Percentiles rank a stretch among this genome's conserved stretches.
phyloP scores from a whole-genome alignment of 2,329 filamentous ascomycete genomes.

The Ustulina deusta region DNA sequence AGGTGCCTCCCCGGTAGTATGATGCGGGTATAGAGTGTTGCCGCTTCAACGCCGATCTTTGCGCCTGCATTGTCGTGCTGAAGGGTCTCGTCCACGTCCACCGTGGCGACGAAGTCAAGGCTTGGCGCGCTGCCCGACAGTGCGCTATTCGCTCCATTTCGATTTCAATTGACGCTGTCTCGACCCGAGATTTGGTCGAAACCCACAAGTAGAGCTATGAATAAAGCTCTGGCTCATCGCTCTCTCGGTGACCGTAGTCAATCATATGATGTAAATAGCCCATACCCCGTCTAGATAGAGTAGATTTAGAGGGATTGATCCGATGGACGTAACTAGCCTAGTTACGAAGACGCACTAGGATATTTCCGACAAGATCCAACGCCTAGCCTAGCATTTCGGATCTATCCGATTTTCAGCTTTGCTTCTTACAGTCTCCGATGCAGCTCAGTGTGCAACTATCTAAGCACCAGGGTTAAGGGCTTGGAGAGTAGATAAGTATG shows the following conservation, averaged over 20 bases:
- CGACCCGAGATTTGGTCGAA: not conserved
- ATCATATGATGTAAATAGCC: not conserved
- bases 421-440: not conserved
- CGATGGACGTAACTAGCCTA: no score
- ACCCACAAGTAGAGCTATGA: not conserved
- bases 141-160: not conserved
- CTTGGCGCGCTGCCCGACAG: slow-evolving; percentile 4
- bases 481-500: no score
- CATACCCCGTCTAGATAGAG: no score
- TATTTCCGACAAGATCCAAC: not conserved
- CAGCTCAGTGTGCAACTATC: no score
- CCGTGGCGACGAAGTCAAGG: not conserved
- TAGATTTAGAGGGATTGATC: not conserved
- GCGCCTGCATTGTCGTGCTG: slow-evolving; percentile 7
- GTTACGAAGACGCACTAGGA: not conserved
- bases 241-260: not conserved
- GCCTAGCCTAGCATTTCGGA: not conserved
- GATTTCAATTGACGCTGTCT: not conserved
- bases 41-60: not conserved
- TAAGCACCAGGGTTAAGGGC: no score
- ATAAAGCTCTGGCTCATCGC: not conserved
- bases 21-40: slow-evolving; percentile 49
- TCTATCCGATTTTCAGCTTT: not conserved
- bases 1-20: slow-evolving; percentile 54
- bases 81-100: not conserved